phyloP scores from a whole-genome alignment of 352 stramenopile genomes.

The Phytophthora megakarya region DNA sequence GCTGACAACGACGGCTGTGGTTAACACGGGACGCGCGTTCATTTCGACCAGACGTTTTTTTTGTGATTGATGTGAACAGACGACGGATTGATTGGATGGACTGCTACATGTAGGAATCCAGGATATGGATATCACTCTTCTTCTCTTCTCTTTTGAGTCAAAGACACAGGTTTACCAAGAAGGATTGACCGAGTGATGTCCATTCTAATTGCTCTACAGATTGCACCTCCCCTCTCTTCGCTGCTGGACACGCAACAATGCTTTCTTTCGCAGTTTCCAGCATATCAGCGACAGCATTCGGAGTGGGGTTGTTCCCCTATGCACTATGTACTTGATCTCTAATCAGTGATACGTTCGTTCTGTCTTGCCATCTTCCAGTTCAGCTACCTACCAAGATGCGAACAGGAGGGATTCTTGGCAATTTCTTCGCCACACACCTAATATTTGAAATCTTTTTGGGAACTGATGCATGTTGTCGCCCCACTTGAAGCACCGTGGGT shows the following conservation, averaged over 20 bases:
- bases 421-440: slow-evolving; percentile 24
- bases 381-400: slow-evolving; percentile 20
- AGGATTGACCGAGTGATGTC: slow-evolving; percentile 28
- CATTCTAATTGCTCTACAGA: slow-evolving; percentile 24
- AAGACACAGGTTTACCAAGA: too few species aligned
- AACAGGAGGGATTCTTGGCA: slow-evolving; percentile 27
- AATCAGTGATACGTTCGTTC: slow-evolving; percentile 20
- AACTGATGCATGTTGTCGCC: slow-evolving; percentile 31
- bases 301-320: slow-evolving; percentile 28
- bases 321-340: slow-evolving; percentile 29
- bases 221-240: slow-evolving; percentile 10
- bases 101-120: too few species aligned
- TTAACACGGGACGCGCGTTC: slow-evolving; percentile 6
- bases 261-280: slow-evolving; percentile 23
- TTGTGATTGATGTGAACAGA: neutral
- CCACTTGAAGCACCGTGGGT: slow-evolving; percentile 22
- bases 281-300: slow-evolving; percentile 25
- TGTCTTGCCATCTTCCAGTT: slow-evolving; percentile 14
- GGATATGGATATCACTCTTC: neutral
- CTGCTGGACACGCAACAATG: slow-evolving; percentile 15
- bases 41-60: neutral
- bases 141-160: slow-evolving; percentile 21
- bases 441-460: slow-evolving; percentile 18
- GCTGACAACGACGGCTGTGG: slow-evolving; percentile 11
- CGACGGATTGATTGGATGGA: too few species aligned